Evolutionary conservation across 208 protist species (phyloP).

Genomic region (Novymonas esmeraldas): DNA sequence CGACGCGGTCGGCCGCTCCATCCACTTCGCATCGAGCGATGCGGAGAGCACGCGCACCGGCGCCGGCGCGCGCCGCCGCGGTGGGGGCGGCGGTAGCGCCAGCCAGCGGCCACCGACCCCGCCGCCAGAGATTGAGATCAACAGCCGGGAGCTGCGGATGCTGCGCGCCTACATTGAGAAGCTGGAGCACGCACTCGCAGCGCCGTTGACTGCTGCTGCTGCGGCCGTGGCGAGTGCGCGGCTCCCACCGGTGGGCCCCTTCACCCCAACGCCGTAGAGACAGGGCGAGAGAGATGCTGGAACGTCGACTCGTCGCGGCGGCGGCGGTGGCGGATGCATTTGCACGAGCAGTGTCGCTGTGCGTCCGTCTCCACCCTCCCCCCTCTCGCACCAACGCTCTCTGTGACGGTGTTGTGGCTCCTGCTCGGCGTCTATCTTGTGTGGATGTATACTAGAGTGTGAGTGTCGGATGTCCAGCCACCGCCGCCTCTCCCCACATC

Average conservation of each 20-base stretch:
- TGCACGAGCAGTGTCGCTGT: too few relatives aligned
- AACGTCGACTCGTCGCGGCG: too few relatives aligned
- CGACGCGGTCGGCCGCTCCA: neutral
- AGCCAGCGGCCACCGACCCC: slow-evolving; percentile 37
- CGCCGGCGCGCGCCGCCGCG: slow-evolving; percentile 6
- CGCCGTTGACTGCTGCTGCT: neutral
- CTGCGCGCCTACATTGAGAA: slow-evolving; percentile 79
- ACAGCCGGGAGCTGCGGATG: slow-evolving; percentile 78
- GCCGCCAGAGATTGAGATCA: slow-evolving; percentile 77
- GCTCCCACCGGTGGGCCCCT: slow-evolving; percentile 21
- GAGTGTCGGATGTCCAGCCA: too few relatives aligned
- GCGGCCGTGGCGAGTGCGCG: neutral
- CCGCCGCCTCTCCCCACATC: too few relatives aligned
- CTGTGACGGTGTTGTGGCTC: too few relatives aligned
- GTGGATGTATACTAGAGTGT: too few relatives aligned
- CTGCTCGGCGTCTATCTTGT: too few relatives aligned
- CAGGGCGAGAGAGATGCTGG: too few relatives aligned
- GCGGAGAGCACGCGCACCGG: slow-evolving; percentile 8
- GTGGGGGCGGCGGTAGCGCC: neutral
- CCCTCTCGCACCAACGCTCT: too few relatives aligned
- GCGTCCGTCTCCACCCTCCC: too few relatives aligned
- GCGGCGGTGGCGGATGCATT: too few relatives aligned
- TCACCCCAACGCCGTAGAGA: neutral
- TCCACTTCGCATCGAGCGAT: slow-evolving; percentile 5
- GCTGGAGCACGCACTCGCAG: slow-evolving; percentile 63